Evolutionary conservation across 495 filamentous ascomycete species (phyloP).

Genomic region (Podospora australis): DNA sequence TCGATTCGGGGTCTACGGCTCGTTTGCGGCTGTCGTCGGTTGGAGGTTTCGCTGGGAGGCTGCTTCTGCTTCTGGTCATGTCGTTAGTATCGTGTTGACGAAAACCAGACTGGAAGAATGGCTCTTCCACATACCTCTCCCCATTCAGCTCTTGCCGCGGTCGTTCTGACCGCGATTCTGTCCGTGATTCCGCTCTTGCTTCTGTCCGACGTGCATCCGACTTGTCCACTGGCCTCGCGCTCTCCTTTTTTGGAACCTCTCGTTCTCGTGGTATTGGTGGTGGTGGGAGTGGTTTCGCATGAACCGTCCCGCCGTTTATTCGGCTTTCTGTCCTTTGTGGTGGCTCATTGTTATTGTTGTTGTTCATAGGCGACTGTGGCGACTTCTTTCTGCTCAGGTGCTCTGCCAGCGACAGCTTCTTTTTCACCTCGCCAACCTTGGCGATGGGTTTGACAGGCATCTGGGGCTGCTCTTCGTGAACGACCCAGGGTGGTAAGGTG

Average conservation of each 20-base stretch:
- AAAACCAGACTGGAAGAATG: background rate
- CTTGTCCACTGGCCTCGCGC: slow-evolving; percentile 21
- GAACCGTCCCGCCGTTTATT: slow-evolving; percentile 11
- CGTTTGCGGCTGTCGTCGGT: slow-evolving; percentile 37
- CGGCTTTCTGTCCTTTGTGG: slow-evolving; percentile 14
- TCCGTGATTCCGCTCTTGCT: background rate
- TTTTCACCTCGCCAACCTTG: slow-evolving; percentile 34
- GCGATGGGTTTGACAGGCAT: slow-evolving; percentile 15
- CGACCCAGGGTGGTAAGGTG: slow-evolving; percentile 37
- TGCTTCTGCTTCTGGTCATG: slow-evolving; percentile 10
- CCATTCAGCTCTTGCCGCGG: slow-evolving; percentile 21
- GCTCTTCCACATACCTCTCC: slow-evolving; percentile 20
- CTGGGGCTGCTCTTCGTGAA: slow-evolving; percentile 32
- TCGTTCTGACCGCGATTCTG: slow-evolving; percentile 18
- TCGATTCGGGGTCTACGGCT: slow-evolving; percentile 29
- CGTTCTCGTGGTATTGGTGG: slow-evolving; percentile 1
- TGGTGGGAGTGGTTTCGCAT: slow-evolving; percentile 7
- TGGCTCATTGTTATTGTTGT: slow-evolving; percentile 13
- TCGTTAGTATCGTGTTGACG: slow-evolving; percentile 12
- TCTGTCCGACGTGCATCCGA: slow-evolving; percentile 12
- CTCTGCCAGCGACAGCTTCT: slow-evolving; percentile 43
- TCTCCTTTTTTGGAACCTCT: slow-evolving; percentile 8
- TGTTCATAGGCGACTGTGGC: slow-evolving; percentile 29
- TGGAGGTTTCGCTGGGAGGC: slow-evolving; percentile 11
- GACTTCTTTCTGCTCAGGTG: slow-evolving; percentile 41